Evolutionary conservation across 805 yeast genomes (phyloP).

Genomic region (Kazachstania psychrophila): DNA sequence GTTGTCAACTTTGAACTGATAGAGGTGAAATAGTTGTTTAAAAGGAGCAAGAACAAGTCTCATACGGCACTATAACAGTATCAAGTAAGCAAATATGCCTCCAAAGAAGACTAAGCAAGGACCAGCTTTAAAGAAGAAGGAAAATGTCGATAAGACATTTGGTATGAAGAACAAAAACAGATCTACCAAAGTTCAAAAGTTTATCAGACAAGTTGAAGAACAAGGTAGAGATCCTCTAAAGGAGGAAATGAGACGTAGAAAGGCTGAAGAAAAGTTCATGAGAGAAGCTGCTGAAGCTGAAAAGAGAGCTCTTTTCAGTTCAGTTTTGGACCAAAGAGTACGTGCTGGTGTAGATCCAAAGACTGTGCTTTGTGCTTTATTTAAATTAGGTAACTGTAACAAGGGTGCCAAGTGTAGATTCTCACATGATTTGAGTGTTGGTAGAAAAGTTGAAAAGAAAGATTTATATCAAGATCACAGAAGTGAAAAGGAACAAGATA

Average conservation of each 20-base stretch:
- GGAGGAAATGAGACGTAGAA: slow-evolving; percentile 64
- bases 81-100: slow-evolving; percentile 44
- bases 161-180: slow-evolving; percentile 94
- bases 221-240: slow-evolving; percentile 47
- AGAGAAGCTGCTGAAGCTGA: slow-evolving; percentile 84
- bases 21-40: no score
- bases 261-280: slow-evolving; percentile 75
- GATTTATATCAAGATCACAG: slow-evolving; percentile 90
- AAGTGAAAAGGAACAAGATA: slow-evolving; percentile 58
- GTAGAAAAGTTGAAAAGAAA: slow-evolving; percentile 80
- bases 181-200: slow-evolving; percentile 79
- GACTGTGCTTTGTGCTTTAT: slow-evolving; percentile 80
- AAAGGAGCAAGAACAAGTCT: no score
- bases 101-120: slow-evolving; percentile 58
- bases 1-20: no score
- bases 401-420: slow-evolving; percentile 82
- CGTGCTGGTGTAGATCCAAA: slow-evolving; percentile 98
- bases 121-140: slow-evolving; percentile 49
- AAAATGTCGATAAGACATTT: slow-evolving; percentile 82
- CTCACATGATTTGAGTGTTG: slow-evolving; percentile 78
- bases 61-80: no score
- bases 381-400: slow-evolving; percentile 78
- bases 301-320: slow-evolving; percentile 67
- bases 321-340: slow-evolving; percentile 68
- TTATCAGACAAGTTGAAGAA: slow-evolving; percentile 60